Evolutionary conservation across 148 eudicot genomes (phyloP).

Genomic region (Selenicereus undatus): DNA sequence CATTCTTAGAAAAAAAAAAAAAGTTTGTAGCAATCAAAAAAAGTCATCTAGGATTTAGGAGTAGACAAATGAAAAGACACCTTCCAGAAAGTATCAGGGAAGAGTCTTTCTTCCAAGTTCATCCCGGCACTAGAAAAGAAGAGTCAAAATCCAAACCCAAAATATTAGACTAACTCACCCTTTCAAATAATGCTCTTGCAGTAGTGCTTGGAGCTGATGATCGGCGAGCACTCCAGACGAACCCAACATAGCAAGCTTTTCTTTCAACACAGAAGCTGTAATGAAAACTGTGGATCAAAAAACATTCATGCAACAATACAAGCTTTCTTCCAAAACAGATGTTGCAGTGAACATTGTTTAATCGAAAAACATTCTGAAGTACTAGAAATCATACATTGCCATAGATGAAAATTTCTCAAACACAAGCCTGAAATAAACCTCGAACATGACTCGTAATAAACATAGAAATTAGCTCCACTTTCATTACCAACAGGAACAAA

Average conservation of each 20-base stretch:
- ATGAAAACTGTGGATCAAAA: constrained; percentile 11
- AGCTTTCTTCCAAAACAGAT: not conserved
- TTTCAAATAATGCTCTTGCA: constrained; percentile 90
- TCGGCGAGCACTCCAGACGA: constrained; percentile 95
- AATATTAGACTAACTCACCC: constrained; percentile 53
- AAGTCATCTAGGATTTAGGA: not conserved
- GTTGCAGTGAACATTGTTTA: not conserved
- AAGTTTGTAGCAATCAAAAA: not conserved
- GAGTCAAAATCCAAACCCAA: not conserved
- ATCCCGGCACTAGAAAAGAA: not conserved
- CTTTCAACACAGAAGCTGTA: constrained; percentile 96
- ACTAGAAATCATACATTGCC: not conserved
- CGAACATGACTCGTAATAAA: not conserved
- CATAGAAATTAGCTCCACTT: no score
- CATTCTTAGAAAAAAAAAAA: not conserved
- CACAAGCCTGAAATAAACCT: not conserved
- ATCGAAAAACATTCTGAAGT: not conserved
- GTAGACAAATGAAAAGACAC: not conserved
- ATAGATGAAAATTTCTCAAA: not conserved
- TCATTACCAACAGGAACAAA: no score
- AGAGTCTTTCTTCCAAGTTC: not conserved
- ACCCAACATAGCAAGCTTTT: constrained; percentile 92
- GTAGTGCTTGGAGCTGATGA: constrained; percentile 92
- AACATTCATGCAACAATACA: not conserved
- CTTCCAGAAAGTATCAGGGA: not conserved